Evolutionary conservation across 208 protist species (phyloP).

Genomic region (Trypanosoma avium): DNA sequence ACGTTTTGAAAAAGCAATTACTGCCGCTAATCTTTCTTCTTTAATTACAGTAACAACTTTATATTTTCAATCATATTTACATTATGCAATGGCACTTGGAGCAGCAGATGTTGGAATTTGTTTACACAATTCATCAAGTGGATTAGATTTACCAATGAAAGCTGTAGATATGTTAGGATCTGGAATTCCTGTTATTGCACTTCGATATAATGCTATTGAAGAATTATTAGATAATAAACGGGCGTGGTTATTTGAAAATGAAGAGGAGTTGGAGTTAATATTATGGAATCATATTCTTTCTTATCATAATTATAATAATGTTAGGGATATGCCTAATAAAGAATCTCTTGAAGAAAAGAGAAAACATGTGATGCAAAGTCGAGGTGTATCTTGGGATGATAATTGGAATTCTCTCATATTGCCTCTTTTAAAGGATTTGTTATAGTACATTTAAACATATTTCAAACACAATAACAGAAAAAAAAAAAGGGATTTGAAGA

Average conservation of each 20-base stretch:
- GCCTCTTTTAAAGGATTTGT: constrained; percentile 34
- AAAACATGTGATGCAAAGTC: constrained; percentile 1
- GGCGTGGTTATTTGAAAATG: constrained; percentile 65
- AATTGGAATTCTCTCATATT: constrained; percentile 51
- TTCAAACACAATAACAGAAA: background rate
- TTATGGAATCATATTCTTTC: constrained; percentile 28
- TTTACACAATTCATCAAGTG: constrained; percentile 94
- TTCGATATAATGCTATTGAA: constrained; percentile 80
- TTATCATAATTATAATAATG: background rate
- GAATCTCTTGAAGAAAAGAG: constrained; percentile 12
- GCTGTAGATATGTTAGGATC: constrained; percentile 96
- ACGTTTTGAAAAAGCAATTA: constrained; percentile 69
- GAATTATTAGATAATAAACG: constrained; percentile 85
- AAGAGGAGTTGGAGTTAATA: constrained; percentile 53
- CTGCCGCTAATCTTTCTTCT: constrained; percentile 45
- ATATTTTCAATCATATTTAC: constrained; percentile 90
- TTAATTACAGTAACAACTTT: constrained; percentile 81
- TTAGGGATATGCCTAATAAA: background rate
- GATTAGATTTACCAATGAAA: constrained; percentile 98
- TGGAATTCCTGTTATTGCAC: constrained; percentile 90
- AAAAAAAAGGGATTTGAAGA: background rate
- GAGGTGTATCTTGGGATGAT: constrained; percentile 53
- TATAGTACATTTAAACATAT: background rate
- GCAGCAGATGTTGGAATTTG: constrained; percentile 94
- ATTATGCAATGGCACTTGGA: constrained; percentile 93